Evolutionary conservation across 1,284 basidiomycete species (phyloP).

Genomic region (Sanghuangporus baumii): DNA sequence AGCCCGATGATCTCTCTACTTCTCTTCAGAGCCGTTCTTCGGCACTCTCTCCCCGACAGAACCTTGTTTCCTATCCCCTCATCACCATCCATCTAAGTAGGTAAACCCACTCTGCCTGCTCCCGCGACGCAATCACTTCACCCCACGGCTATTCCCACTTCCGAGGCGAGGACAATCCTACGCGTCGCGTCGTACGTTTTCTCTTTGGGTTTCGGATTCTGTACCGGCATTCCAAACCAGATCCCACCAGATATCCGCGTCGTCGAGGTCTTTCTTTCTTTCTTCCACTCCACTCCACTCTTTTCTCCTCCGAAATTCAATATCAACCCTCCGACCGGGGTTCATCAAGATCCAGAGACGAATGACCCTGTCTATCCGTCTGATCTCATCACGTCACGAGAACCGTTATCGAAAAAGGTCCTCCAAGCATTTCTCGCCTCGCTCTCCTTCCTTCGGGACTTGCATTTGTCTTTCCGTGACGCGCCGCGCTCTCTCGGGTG

Average conservation of each 20-base stretch:
- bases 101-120: not conserved
- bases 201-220: not conserved
- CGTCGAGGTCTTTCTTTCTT: not conserved
- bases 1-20: conserved; percentile 6
- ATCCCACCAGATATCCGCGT: not conserved
- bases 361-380: no score
- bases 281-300: not conserved
- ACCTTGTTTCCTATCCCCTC: not conserved
- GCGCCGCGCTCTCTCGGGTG: no score
- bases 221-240: not conserved
- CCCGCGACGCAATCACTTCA: not conserved
- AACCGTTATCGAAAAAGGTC: no score
- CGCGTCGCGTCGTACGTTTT: not conserved
- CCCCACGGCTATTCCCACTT: not conserved
- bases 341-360: no score
- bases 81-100: no score
- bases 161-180: not conserved
- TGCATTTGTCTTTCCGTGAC: no score
- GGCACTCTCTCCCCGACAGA: not conserved
- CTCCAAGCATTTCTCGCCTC: no score
- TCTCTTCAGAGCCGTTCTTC: not conserved
- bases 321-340: not conserved
- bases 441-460: no score
- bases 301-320: not conserved
- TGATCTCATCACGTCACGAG: no score